A percentile compares a stretch with the other conserved stretches of the same genome.
phyloP scores from a whole-genome alignment of 352 stramenopile species.

The Globisporangium camurandrum region DNA sequence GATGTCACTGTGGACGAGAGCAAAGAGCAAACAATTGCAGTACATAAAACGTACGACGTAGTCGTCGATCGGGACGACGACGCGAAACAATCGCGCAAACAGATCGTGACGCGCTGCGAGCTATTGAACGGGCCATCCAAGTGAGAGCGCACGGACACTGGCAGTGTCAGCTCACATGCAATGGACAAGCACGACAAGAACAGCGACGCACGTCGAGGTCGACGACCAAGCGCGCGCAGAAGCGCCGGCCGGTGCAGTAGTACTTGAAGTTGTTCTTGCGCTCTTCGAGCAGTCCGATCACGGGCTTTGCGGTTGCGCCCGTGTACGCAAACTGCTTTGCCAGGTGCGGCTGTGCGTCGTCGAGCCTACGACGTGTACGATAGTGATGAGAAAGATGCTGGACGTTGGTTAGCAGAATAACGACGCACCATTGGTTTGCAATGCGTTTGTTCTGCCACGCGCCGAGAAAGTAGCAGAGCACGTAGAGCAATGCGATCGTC shows the following conservation, averaged over 20 bases:
- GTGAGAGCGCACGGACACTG: neutral
- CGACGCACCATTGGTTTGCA: conserved; percentile 51
- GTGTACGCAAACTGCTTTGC: conserved; percentile 74
- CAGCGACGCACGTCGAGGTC: conserved; percentile 41
- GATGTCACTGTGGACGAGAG: neutral
- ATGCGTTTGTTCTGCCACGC: conserved; percentile 60
- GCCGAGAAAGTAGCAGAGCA: conserved; percentile 55
- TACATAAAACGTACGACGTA: conserved; percentile 12
- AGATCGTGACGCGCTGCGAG: conserved; percentile 54
- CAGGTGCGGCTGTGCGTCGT: conserved; percentile 54
- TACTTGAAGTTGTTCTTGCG: conserved; percentile 79
- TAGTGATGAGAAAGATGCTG: neutral
- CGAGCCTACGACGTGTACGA: conserved; percentile 23
- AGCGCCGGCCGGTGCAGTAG: conserved; percentile 74
- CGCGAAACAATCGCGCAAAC: conserved; percentile 41
- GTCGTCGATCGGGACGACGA: conserved; percentile 25
- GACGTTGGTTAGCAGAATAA: neutral
- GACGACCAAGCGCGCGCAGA: conserved; percentile 61
- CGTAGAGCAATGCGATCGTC: conserved; percentile 39
- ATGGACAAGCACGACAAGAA: neutral
- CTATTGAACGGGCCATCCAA: conserved; percentile 11
- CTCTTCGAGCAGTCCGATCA: conserved; percentile 60
- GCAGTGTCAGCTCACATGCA: neutral
- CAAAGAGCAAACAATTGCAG: too few species aligned
- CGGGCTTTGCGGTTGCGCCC: conserved; percentile 42